These are phyloP conservation scores for Penicillium sp. DNA, from an alignment of 2,329 filamentous ascomycete genomes.

Conservation along the genomic window DNA sequence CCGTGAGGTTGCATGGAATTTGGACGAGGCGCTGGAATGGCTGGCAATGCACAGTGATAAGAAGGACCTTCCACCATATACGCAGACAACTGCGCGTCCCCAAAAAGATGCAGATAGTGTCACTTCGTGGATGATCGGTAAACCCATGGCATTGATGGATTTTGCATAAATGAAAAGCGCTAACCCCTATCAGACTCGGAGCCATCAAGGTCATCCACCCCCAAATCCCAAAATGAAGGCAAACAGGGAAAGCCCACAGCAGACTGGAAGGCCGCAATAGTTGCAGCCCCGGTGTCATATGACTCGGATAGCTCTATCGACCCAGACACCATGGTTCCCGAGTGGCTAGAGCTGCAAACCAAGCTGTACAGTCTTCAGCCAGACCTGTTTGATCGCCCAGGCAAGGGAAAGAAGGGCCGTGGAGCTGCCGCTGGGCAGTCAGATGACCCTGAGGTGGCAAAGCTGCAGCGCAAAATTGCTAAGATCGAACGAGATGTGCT, in stretches of 20 bases:
- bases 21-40: slow-evolving; percentile 90
- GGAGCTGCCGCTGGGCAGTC: slow-evolving; percentile 27
- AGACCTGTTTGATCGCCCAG: slow-evolving; percentile 53
- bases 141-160: slow-evolving; percentile 24
- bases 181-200: slow-evolving; percentile 41
- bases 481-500: slow-evolving; percentile 79
- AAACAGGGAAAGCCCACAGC: slow-evolving; percentile 36
- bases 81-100: slow-evolving; percentile 49
- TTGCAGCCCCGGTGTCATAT: slow-evolving; percentile 37
- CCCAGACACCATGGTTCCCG: slow-evolving; percentile 74
- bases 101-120: slow-evolving; percentile 40
- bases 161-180: slow-evolving; percentile 27
- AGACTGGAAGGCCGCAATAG: slow-evolving; percentile 34
- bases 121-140: slow-evolving; percentile 48
- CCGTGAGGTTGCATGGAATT: slow-evolving; percentile 78
- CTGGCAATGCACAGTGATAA: slow-evolving; percentile 76
- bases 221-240: slow-evolving; percentile 31
- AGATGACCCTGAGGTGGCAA: slow-evolving; percentile 60
- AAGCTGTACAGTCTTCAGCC: slow-evolving; percentile 69
- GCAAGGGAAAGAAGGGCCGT: slow-evolving; percentile 51
- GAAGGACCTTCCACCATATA: slow-evolving; percentile 75
- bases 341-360: slow-evolving; percentile 76
- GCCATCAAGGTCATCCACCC: slow-evolving; percentile 37
- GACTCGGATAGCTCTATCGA: slow-evolving; percentile 71
- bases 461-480: slow-evolving; percentile 74